phyloP scores from a whole-genome alignment of 441 rosid species.

The Euphorbia celastroides region DNA sequence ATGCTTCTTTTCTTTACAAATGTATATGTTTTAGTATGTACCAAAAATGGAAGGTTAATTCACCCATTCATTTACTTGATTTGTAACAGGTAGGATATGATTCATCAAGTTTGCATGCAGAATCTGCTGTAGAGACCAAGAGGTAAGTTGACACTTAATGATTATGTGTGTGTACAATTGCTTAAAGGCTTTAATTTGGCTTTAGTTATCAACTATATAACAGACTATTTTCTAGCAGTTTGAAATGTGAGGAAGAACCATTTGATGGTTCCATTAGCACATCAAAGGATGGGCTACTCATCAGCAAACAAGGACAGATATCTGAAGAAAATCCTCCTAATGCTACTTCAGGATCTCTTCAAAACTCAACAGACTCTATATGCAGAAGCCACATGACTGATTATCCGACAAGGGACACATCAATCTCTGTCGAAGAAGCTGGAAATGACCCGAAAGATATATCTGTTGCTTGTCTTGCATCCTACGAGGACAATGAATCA shows the following conservation, averaged over 20 bases:
- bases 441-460: constrained; percentile 9
- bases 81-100: constrained; percentile 26
- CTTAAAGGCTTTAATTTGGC: constrained; percentile 1
- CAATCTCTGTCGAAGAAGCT: constrained; percentile 14
- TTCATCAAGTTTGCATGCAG: constrained; percentile 4
- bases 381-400: constrained; percentile 20
- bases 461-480: constrained; percentile 12
- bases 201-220: not conserved
- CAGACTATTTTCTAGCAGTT: constrained; percentile 16
- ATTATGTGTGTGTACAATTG: not conserved
- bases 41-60: not conserved
- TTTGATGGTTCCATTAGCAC: constrained; percentile 10
- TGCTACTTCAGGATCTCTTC: constrained; percentile 18
- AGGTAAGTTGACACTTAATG: constrained; percentile 21
- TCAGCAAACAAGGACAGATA: constrained; percentile 12
- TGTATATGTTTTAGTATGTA: not conserved
- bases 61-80: constrained; percentile 9
- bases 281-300: constrained; percentile 12
- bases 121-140: constrained; percentile 14
- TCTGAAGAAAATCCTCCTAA: constrained; percentile 16
- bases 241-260: constrained; percentile 17
- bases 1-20: constrained; percentile 7
- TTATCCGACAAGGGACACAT: constrained; percentile 16
- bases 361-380: constrained; percentile 24
- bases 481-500: constrained; percentile 14